A percentile compares a stretch with the other conserved stretches of the same genome.
These are phyloP conservation scores for Raphidocelis subcapitata DNA, from an alignment of 139 green algal species.

Conservation along the genomic window DNA sequence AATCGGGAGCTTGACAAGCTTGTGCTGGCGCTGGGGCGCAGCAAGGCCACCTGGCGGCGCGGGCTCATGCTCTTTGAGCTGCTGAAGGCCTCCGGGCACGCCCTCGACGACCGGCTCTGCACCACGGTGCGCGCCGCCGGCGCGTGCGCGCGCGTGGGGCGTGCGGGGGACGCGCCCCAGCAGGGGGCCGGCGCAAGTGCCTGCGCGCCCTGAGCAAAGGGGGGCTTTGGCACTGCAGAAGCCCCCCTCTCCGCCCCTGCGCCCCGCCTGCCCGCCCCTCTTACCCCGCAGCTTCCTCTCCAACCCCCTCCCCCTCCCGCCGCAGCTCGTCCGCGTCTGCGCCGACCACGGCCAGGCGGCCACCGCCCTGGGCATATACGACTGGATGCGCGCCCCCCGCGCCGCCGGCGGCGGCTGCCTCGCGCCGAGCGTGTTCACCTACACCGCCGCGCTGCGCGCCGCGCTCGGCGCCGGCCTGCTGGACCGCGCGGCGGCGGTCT, in stretches of 20 bases:
- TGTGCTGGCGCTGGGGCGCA: constrained; percentile 61
- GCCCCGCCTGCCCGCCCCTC: not conserved
- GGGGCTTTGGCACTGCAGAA: too few relatives aligned
- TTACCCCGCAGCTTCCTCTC: not conserved
- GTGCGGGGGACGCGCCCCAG: not conserved
- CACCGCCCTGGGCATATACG: constrained; percentile 74
- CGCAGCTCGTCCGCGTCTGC: constrained; percentile 78
- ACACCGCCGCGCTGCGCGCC: constrained; percentile 87
- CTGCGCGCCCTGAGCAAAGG: too few relatives aligned
- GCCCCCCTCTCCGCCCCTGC: not conserved
- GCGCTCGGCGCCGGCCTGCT: constrained; percentile 67
- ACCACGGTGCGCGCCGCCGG: constrained; percentile 57
- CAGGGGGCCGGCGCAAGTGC: too few relatives aligned
- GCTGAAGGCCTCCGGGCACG: constrained; percentile 66
- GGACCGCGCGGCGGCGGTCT: constrained; percentile 54
- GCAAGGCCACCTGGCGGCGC: constrained; percentile 76
- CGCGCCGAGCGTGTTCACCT: constrained; percentile 76
- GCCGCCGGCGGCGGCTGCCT: constrained; percentile 66
- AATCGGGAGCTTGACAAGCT: constrained; percentile 89
- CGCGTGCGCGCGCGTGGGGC: not conserved
- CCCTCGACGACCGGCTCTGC: constrained; percentile 77
- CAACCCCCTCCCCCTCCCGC: not conserved
- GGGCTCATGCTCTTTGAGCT: constrained; percentile 73
- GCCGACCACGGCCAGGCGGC: constrained; percentile 71
- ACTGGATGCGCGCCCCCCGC: constrained; percentile 73